Evolutionary conservation across 164 flowering plant species (phyloP), one percentile per base, ranked within the genome.

Genomic region (Berberis thunbergii): DNA sequence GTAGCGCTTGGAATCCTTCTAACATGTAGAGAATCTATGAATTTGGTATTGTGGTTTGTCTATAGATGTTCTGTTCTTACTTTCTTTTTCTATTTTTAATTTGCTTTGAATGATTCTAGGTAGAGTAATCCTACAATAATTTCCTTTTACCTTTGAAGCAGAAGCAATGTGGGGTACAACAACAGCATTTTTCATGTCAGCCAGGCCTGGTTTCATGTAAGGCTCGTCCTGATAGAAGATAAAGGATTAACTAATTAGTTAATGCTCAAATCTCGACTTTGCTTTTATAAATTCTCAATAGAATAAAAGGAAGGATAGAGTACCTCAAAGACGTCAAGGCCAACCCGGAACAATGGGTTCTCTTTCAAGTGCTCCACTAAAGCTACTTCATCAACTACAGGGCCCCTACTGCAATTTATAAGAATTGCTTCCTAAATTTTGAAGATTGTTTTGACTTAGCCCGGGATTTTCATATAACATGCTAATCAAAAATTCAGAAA

Each of bases 241-340:
- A 49, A 7, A 48, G 66, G 60, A 26, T 54, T 49, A 4, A 72
- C 12, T 2, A 57, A 44, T 57, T 10, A 58, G 53, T 10, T 10
- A 68, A 48, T 65, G 43, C 49, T 52, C 58, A 48, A 41, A 65
- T 46, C 52, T 54, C n/a, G 42, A 46, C 40, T 64, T 43, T 6
- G 11, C 10, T 2, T 9, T 10, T 5, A 3, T 2, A 54, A 11
- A 45, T 49, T 45, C 10, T 39, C 13, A 49, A 2, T 45, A 38
- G n/a, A 2, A 40, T 61, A 41, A 41, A 53, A n/a, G 42, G 60
- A 10, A 26, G 26, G 26, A 59, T 48, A 6, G 41, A 39, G 63
- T 73, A 88, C 98, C 97, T 94, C 98, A 68, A 86, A 94, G 63
- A 94, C 98, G 70, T 94, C 98, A 63, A 94, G 96, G 65, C 97